phyloP scores from a whole-genome alignment of 208 protist species.

The Leishmania tarentolae region DNA sequence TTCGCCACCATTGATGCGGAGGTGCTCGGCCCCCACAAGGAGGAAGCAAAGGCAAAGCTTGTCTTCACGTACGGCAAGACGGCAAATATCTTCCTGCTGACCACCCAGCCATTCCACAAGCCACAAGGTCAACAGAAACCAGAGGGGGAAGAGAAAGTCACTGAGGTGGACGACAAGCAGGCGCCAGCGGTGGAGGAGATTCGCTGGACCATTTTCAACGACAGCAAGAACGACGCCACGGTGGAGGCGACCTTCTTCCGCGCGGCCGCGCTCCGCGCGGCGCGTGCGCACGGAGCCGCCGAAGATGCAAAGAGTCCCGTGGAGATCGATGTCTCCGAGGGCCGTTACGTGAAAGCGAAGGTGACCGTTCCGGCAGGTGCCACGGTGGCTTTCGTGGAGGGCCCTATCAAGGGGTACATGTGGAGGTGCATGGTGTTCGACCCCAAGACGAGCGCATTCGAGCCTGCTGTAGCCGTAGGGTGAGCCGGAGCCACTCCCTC shows the following conservation, averaged over 20 bases:
- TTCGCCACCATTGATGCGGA: constrained; percentile 22
- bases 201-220: constrained; percentile 48
- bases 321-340: constrained; percentile 9
- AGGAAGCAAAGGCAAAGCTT: constrained; percentile 18
- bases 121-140: background rate
- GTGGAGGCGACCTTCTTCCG: constrained; percentile 49
- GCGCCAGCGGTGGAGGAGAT: constrained; percentile 14
- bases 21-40: constrained; percentile 28
- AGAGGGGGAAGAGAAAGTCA: background rate
- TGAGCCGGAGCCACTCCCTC: background rate
- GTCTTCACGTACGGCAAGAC: constrained; percentile 22
- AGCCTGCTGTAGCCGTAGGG: constrained; percentile 13
- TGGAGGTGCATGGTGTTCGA: constrained; percentile 42
- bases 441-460: constrained; percentile 25
- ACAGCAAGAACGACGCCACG: constrained; percentile 39
- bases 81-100: constrained; percentile 32
- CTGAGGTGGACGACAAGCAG: constrained; percentile 1
- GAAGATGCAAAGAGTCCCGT: background rate
- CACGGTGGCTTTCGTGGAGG: constrained; percentile 40
- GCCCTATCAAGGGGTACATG: constrained; percentile 41
- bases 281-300: constrained; percentile 5
- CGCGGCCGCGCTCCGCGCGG: constrained; percentile 20
- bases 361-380: constrained; percentile 26
- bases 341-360: constrained; percentile 15
- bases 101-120: constrained; percentile 20